Conservation (phyloP, 2,329 filamentous ascomycete genomes). For the Exophiala dermatitidis region DNA sequence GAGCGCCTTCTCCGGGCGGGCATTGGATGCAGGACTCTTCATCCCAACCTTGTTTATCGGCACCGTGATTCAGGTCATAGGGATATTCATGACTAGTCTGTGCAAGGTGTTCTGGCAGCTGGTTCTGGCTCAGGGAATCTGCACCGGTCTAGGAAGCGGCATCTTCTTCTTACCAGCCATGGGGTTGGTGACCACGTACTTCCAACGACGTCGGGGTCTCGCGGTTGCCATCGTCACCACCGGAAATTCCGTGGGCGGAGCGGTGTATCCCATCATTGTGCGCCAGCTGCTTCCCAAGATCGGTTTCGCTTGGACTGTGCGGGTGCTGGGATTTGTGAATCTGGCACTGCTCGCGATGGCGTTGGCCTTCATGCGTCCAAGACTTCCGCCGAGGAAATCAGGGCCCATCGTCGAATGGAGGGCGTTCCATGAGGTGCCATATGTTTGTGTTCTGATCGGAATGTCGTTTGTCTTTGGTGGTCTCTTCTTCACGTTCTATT, state of each 20-base stretch:
- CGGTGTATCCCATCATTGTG: conserved; percentile 56
- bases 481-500: conserved; percentile 23
- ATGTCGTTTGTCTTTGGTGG: conserved; percentile 22
- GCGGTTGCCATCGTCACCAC: conserved; percentile 55
- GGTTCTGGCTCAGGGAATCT: conserved; percentile 48
- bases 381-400: conserved; percentile 44
- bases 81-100: conserved; percentile 47
- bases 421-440: conserved; percentile 47
- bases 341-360: conserved; percentile 38
- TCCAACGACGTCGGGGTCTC: conserved; percentile 51
- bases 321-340: conserved; percentile 55
- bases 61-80: conserved; percentile 39
- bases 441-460: conserved; percentile 33
- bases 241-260: conserved; percentile 55
- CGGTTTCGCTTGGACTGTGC: conserved; percentile 60
- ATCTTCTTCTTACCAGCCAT: conserved; percentile 50
- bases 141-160: conserved; percentile 50
- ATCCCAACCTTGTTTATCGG: conserved; percentile 39
- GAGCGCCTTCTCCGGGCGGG: conserved; percentile 46
- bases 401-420: conserved; percentile 46
- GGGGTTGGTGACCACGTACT: conserved; percentile 55
- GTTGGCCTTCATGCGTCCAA: conserved; percentile 41
- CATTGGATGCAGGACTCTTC: conserved; percentile 48
- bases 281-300: conserved; percentile 51
- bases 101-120: conserved; percentile 46